Percentiles rank a stretch among this genome's conserved stretches.
phyloP scores from a whole-genome alignment of 768 basidiomycete genomes.

The Russula abietina region DNA sequence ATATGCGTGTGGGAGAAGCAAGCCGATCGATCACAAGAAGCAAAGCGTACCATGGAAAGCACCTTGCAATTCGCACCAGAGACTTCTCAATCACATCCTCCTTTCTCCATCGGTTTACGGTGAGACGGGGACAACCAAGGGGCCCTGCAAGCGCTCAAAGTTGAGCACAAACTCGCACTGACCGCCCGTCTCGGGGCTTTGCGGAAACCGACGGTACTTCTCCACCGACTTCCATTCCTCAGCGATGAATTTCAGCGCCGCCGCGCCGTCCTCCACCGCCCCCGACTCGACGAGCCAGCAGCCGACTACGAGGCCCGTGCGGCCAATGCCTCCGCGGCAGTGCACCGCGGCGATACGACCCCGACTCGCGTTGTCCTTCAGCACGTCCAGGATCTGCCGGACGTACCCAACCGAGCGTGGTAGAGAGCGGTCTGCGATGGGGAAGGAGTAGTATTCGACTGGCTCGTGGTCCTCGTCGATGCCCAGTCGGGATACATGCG shows the following conservation, averaged over 20 bases:
- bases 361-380: constrained; percentile 53
- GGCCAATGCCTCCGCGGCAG: constrained; percentile 72
- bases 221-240: constrained; percentile 69
- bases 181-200: constrained; percentile 73
- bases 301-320: constrained; percentile 57
- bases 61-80: not conserved
- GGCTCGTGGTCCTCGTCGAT: constrained; percentile 34
- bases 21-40: not conserved
- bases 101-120: not conserved
- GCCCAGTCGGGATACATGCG: constrained; percentile 48
- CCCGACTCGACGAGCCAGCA: constrained; percentile 74
- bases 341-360: constrained; percentile 67
- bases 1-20: not conserved
- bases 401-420: constrained; percentile 57
- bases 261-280: constrained; percentile 52
- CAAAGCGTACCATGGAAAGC: not conserved
- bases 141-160: constrained; percentile 33
- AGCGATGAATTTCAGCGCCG: constrained; percentile 60
- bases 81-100: not conserved
- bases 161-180: constrained; percentile 71
- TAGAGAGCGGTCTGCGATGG: constrained; percentile 65
- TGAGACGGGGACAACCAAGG: not conserved
- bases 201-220: constrained; percentile 68
- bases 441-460: constrained; percentile 73
- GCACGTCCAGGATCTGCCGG: constrained; percentile 50